phyloP scores from a whole-genome alignment of 2,329 filamentous ascomycete genomes.

The Kalmusia sp. region DNA sequence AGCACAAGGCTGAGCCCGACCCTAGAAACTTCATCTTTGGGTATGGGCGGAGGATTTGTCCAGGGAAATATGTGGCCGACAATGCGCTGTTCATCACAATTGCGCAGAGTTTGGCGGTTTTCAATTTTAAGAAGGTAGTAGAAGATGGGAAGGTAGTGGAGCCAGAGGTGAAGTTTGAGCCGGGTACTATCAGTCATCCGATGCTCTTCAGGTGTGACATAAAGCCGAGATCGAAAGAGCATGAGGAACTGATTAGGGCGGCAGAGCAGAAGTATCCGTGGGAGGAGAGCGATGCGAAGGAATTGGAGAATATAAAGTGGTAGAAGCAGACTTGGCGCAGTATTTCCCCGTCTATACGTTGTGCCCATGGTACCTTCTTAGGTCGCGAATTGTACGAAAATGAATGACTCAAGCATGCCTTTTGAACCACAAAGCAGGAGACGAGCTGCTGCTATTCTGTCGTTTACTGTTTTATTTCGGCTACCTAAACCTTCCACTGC shows the following conservation, averaged over 20 bases:
- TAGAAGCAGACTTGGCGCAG: too few relatives aligned
- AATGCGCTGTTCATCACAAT: conserved; percentile 50
- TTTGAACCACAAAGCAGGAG: too few relatives aligned
- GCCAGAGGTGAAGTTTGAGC: conserved; percentile 41
- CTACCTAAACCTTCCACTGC: too few relatives aligned
- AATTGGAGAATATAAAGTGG: conserved; percentile 17
- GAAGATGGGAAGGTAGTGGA: conserved; percentile 47
- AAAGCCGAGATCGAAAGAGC: conserved; percentile 42
- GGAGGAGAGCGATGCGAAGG: conserved; percentile 48
- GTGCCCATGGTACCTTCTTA: too few relatives aligned
- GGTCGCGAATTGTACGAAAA: too few relatives aligned
- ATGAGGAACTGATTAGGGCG: conserved; percentile 41
- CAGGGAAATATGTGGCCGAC: conserved; percentile 51
- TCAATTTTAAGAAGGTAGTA: conserved; percentile 50
- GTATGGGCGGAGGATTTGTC: conserved; percentile 53
- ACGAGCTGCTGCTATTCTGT: too few relatives aligned
- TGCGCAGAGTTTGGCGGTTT: conserved; percentile 55
- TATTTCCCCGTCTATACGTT: too few relatives aligned
- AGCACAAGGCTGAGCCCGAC: conserved; percentile 45
- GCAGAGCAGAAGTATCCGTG: conserved; percentile 48
- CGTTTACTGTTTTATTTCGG: too few relatives aligned
- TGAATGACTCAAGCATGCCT: too few relatives aligned
- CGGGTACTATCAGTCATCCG: conserved; percentile 50
- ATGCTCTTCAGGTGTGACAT: conserved; percentile 44
- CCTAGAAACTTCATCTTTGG: conserved; percentile 46